phyloP scores from a whole-genome alignment of 2,329 filamentous ascomycete species.

The Xylariaceae sp. region DNA sequence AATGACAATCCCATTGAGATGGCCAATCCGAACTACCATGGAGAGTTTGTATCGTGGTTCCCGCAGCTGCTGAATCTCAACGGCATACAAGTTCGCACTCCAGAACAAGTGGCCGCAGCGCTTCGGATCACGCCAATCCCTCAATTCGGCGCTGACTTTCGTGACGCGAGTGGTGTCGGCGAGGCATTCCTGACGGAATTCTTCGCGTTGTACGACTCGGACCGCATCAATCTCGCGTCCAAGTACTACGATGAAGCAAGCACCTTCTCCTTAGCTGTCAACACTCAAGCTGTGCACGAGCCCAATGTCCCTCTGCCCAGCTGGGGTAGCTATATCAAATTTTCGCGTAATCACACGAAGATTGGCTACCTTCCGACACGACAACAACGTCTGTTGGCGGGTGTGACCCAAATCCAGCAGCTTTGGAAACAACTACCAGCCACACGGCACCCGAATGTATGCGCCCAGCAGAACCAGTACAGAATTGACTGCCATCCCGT shows the following conservation, averaged over 20 bases:
- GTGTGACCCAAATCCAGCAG: constrained; percentile 58
- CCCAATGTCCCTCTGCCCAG: constrained; percentile 40
- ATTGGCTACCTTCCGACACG: constrained; percentile 57
- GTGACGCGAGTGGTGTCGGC: constrained; percentile 68
- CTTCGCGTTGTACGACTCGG: constrained; percentile 66
- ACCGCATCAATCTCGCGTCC: constrained; percentile 57
- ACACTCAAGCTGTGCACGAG: constrained; percentile 52
- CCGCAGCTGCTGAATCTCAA: constrained; percentile 76
- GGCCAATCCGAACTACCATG: constrained; percentile 54
- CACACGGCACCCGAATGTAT: constrained; percentile 70
- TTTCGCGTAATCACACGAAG: constrained; percentile 71
- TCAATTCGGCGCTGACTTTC: constrained; percentile 61
- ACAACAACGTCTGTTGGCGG: constrained; percentile 61
- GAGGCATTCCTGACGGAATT: constrained; percentile 72
- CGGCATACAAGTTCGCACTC: constrained; percentile 64
- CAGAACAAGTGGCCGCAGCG: constrained; percentile 59
- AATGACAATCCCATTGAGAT: constrained; percentile 68
- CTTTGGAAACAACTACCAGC: constrained; percentile 65
- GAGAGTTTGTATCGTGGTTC: constrained; percentile 74
- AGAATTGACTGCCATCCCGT: constrained; percentile 76
- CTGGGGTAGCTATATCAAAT: constrained; percentile 71
- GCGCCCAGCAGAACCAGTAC: constrained; percentile 64
- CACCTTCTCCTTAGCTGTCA: constrained; percentile 70
- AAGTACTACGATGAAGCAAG: constrained; percentile 73
- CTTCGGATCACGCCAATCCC: constrained; percentile 55